phyloP scores from a whole-genome alignment of 306 rosid species.

The Citrullus amarus region DNA sequence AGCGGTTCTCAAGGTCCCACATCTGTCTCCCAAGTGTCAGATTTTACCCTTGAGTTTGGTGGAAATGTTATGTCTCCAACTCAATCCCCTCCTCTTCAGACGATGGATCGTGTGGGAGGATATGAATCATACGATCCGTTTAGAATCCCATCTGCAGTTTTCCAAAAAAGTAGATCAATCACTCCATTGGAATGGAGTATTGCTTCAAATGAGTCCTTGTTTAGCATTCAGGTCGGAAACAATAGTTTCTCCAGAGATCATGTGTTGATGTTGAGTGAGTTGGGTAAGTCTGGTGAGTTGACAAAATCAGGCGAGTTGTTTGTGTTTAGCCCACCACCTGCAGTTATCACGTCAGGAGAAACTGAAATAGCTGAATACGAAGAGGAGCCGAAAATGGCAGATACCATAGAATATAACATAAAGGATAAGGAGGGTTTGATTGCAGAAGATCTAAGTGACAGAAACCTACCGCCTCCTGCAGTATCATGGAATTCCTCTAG shows the following conservation, averaged over 20 bases:
- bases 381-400: constrained; percentile 13
- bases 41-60: constrained; percentile 10
- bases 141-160: constrained; percentile 59
- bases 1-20: constrained; percentile 8
- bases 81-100: constrained; percentile 40
- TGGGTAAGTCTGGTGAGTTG: constrained; percentile 19
- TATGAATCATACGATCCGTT: constrained; percentile 46
- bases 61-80: constrained; percentile 20
- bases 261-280: constrained; percentile 16
- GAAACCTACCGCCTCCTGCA: constrained; percentile 9
- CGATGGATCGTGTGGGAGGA: constrained; percentile 50
- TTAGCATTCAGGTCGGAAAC: constrained; percentile 64
- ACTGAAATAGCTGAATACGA: constrained; percentile 3
- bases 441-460: constrained; percentile 4
- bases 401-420: constrained; percentile 12
- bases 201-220: constrained; percentile 75
- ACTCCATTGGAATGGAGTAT: constrained; percentile 62
- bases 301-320: constrained; percentile 29
- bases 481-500: constrained; percentile 14
- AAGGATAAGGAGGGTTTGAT: constrained; percentile 5
- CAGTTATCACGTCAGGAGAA: constrained; percentile 13
- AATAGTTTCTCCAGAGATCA: constrained; percentile 43
- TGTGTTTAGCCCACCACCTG: constrained; percentile 15
- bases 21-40: constrained; percentile 20
- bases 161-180: constrained; percentile 23